Evolutionary conservation across 2,329 filamentous ascomycete species (phyloP).

Genomic region (Xylaria arbuscula): DNA sequence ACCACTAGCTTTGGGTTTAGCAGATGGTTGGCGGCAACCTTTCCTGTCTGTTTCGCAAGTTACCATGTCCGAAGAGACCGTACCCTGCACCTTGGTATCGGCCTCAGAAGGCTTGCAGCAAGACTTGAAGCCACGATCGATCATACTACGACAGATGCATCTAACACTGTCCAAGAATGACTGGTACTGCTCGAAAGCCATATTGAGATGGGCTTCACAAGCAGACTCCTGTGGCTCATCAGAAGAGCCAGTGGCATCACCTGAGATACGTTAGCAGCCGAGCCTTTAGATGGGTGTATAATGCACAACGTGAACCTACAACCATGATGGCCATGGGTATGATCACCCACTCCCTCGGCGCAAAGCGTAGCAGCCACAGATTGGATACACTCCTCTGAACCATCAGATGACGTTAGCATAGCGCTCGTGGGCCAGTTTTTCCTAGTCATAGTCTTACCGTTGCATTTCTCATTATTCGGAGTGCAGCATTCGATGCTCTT

Average conservation of each 20-base stretch:
- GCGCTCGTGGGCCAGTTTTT: not conserved
- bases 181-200: conserved; percentile 33
- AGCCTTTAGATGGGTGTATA: not conserved
- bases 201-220: conserved; percentile 32
- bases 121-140: conserved; percentile 32
- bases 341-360: conserved; percentile 26
- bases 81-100: not conserved
- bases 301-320: conserved; percentile 9
- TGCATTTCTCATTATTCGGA: conserved; percentile 33
- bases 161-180: conserved; percentile 33
- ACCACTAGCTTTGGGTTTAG: not conserved
- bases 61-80: not conserved
- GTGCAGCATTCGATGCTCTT: conserved; percentile 19
- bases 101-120: conserved; percentile 26
- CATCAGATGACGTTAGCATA: conserved; percentile 1
- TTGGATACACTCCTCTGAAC: conserved; percentile 27
- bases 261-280: conserved; percentile 13
- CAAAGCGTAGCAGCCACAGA: conserved; percentile 34
- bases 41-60: not conserved
- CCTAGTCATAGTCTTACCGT: conserved; percentile 11
- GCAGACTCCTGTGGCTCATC: conserved; percentile 5
- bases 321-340: conserved; percentile 13
- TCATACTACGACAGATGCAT: conserved; percentile 35
- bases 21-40: conserved; percentile 9
- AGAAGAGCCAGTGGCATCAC: not conserved